Evolutionary conservation across 73 alveolate species (phyloP).

Genomic region (Paramecium tetraurelia): DNA sequence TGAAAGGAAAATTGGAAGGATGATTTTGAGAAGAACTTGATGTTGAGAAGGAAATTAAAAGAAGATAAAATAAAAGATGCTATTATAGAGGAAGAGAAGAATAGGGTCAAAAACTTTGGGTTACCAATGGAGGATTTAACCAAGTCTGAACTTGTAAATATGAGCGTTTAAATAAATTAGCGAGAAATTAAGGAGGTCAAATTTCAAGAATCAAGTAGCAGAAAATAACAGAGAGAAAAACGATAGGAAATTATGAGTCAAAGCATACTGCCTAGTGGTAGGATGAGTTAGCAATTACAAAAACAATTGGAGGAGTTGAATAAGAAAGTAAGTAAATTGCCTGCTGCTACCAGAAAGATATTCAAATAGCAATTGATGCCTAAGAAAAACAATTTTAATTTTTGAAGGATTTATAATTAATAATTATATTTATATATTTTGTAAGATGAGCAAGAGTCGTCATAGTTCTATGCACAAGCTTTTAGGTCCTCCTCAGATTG

Average conservation of each 20-base stretch:
- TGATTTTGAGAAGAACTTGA: constrained; percentile 10
- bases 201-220: background rate
- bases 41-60: background rate
- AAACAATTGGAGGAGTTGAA: background rate
- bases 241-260: background rate
- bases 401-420: background rate
- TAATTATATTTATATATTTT: background rate
- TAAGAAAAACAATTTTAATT: background rate
- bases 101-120: background rate
- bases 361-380: background rate
- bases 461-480: background rate
- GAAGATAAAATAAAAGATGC: background rate
- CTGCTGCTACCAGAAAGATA: background rate
- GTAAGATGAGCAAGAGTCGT: background rate
- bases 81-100: background rate
- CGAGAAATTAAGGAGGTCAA: background rate
- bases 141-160: background rate
- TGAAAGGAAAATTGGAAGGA: constrained; percentile 23
- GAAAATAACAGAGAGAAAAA: background rate
- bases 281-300: background rate
- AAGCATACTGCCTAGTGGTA: background rate
- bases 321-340: background rate
- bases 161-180: background rate
- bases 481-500: background rate
- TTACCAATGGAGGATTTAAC: background rate